Conservation (phyloP, 2,329 filamentous ascomycete species). For the Penicillium hesseltinei region DNA sequence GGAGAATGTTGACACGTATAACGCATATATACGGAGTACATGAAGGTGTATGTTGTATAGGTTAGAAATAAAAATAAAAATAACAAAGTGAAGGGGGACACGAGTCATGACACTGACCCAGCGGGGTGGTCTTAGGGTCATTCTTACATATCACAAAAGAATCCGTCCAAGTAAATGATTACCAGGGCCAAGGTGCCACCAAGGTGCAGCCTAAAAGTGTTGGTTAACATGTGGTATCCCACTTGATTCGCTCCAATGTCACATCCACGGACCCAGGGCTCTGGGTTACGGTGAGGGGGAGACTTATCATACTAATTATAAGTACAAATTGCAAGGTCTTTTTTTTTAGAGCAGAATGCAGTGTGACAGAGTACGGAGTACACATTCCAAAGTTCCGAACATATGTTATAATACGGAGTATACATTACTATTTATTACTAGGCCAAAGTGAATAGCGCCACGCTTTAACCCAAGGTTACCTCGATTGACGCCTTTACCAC, state of each 20-base stretch:
- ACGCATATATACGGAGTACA: neutral
- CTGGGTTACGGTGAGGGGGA: conserved; percentile 3
- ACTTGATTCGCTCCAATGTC: neutral
- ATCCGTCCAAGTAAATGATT: neutral
- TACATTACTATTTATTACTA: too few relatives aligned
- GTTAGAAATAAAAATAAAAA: neutral
- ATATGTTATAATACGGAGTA: neutral
- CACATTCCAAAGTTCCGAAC: neutral
- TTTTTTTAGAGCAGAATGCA: neutral
- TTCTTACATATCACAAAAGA: neutral
- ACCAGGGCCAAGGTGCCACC: neutral
- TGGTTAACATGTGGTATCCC: neutral
- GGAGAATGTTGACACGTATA: neutral
- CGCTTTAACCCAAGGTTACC: neutral
- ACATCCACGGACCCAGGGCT: neutral
- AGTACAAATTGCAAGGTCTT: neutral
- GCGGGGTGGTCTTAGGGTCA: neutral
- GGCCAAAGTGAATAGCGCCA: neutral
- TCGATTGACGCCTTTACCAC: neutral
- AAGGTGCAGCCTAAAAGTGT: neutral
- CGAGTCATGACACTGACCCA: neutral
- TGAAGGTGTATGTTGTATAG: too few relatives aligned
- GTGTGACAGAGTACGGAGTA: neutral
- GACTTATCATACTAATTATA: neutral
- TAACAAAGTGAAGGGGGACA: neutral